Evolutionary conservation across 352 stramenopile genomes (phyloP), one percentile per base, ranked within the genome.

Genomic region (Aphanomyces euteiches): DNA sequence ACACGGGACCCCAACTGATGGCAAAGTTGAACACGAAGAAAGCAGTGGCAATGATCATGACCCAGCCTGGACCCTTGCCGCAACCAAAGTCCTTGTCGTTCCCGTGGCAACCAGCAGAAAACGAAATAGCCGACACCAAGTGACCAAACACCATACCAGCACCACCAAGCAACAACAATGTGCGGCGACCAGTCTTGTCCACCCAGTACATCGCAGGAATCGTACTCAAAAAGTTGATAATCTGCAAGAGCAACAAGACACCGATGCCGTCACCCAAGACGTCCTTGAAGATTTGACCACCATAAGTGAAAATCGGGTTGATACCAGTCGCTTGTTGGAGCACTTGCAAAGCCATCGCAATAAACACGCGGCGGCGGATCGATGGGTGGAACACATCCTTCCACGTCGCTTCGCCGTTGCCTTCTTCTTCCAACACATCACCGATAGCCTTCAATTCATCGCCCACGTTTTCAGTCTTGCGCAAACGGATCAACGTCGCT

Each of bases 11-110:
- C 82, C 79, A 87, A 4, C 77, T 84, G 50, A 82, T 83, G 15
- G 77, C 77, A 63, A 84, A 85, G 65, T 81, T 80, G 70, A 84
- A 84, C 7, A 87, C 66, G 40, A 79, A 82, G 63, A 87, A 76
- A 6, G 72, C 71, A 19, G 72, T 67, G 12, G 70, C 61, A 28
- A 79, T 38, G 28, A 88, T 75, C 37, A 88, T 78, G 17, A 78
- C 63, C 66, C 78, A 76, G 2, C 70, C 79, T 5, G 78, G 60
- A 3, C 28, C 34, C 8, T 54, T 71, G 13, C 38, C 60, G 36
- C 78, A 81, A 7, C 66, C 53, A 21, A 74, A 65, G 59, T 74
- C 47, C 4, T 75, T 56, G 0, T 69, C 74, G 43, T 73, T 67
- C 3, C 77, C 80, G 15, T 78, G 28, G 19, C 79, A 85, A 0